Evolutionary conservation across 495 filamentous ascomycete genomes (phyloP), one percentile per base, ranked within the genome.

Genomic region (Copromyces sp.): DNA sequence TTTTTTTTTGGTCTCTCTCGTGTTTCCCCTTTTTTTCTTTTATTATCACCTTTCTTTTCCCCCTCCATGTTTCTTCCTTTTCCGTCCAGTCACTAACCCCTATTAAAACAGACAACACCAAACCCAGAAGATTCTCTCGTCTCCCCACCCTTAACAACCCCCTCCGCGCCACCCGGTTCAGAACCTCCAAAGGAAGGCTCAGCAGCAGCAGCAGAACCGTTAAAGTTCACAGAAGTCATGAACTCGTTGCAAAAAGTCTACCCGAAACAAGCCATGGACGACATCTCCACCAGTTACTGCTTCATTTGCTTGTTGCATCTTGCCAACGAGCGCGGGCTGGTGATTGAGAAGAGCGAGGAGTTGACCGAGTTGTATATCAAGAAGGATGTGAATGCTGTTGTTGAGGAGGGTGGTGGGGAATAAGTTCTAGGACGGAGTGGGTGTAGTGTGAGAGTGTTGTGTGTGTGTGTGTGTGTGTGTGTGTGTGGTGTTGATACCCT

Each of bases 221-320:
- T 97, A 75, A 93, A 90, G 75, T 99, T 99, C 83, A 98, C 95
- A 0, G 81, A 88, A 4, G 89, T 98, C 71, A 96, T 99, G 89
- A 95, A 97, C 79, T 88, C 89, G 68, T 85, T 99, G 29, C 92
- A 95, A 81, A 80, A 83, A 3, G 94, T 97, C 1, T 99, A 99
- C 78, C 90, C 93, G 16, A 89, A 91, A 77, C 87, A 91, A 72
- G 86, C 87, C 38, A 91, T 99, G 87, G 89, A 89, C 44, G 96
- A 99, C 82, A 99, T 99, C 78, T 97, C 94, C 44, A 99, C 96
- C 1, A 94, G 90, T 69, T 99, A 90, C 80, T 97, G 96, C 78
- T 99, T 99, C 82, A 99, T 99, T 78, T 98, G 94, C 77, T 80
- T 98, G 70, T 85, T 99, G 69, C 96, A 99, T 83, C 76, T 99